Conservation (phyloP, 768 basidiomycete species). For the Suillus cothurnatus region DNA sequence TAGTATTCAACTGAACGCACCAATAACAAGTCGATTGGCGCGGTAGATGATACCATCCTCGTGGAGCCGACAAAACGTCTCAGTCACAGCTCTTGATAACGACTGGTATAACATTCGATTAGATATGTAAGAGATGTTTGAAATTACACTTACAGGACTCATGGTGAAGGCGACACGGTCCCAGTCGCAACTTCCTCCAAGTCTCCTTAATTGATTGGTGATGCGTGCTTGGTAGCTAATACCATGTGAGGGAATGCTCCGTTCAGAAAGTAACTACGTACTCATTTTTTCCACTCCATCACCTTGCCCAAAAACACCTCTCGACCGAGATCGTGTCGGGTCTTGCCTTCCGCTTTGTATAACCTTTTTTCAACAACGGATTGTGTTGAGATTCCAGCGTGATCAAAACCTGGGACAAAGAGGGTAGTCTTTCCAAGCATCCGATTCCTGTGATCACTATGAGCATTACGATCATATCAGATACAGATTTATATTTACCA, state of each 20-base stretch:
- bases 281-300: slow-evolving; percentile 96
- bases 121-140: background rate
- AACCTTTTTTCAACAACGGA: slow-evolving; percentile 95
- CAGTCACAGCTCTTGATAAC: slow-evolving; percentile 85
- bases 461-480: background rate
- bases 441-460: slow-evolving; percentile 66
- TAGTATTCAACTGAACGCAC: slow-evolving; percentile 96
- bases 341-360: slow-evolving; percentile 79
- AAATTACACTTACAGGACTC: slow-evolving; percentile 62
- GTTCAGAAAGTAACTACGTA: slow-evolving; percentile 42
- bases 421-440: slow-evolving; percentile 93
- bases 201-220: slow-evolving; percentile 81
- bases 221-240: slow-evolving; percentile 90
- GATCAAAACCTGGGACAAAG: slow-evolving; percentile 95
- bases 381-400: slow-evolving; percentile 98
- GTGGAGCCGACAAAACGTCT: slow-evolving; percentile 88
- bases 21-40: slow-evolving; percentile 95
- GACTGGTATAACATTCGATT: slow-evolving; percentile 38
- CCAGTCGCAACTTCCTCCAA: slow-evolving; percentile 97
- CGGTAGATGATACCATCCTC: slow-evolving; percentile 94
- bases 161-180: slow-evolving; percentile 93
- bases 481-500: slow-evolving; percentile 57
- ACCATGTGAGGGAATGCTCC: slow-evolving; percentile 2
- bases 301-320: slow-evolving; percentile 90
- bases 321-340: slow-evolving; percentile 92